Conservation (phyloP, 345 rosid species). For the Rhodamnia argentea region DNA sequence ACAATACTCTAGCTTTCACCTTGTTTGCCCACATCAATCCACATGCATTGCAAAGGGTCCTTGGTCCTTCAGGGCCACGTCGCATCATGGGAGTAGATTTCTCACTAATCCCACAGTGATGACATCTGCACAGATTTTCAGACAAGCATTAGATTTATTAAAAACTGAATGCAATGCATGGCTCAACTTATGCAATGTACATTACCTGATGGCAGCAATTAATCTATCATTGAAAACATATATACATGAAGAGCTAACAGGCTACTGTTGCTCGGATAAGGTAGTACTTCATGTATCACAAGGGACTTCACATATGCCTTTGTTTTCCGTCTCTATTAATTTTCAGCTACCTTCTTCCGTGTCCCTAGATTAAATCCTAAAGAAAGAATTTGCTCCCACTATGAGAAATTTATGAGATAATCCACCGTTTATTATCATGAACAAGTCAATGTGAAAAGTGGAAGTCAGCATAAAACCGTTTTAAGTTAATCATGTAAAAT, state of each 20-base stretch:
- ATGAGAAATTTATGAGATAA: not conserved
- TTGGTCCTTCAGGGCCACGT: conserved; percentile 92
- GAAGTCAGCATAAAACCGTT: not conserved
- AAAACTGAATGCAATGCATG: not conserved
- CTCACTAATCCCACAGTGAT: conserved; percentile 81
- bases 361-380: not conserved
- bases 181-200: not conserved
- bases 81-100: conserved; percentile 96
- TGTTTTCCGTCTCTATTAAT: not conserved
- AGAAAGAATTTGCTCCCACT: not conserved
- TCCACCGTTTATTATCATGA: not conserved
- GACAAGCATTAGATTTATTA: not conserved
- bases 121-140: conserved; percentile 37
- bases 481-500: not conserved
- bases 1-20: conserved; percentile 25
- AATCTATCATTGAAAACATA: not conserved
- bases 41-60: conserved; percentile 97
- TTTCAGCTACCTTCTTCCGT: not conserved
- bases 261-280: not conserved
- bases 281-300: not conserved
- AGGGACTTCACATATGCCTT: not conserved
- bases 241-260: not conserved
- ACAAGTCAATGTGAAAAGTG: not conserved
- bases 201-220: not conserved
- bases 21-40: conserved; percentile 91